Percentiles rank a stretch among this genome's conserved stretches.
Conservation (phyloP, 2,329 filamentous ascomycete genomes). For the Cadophora malorum region DNA sequence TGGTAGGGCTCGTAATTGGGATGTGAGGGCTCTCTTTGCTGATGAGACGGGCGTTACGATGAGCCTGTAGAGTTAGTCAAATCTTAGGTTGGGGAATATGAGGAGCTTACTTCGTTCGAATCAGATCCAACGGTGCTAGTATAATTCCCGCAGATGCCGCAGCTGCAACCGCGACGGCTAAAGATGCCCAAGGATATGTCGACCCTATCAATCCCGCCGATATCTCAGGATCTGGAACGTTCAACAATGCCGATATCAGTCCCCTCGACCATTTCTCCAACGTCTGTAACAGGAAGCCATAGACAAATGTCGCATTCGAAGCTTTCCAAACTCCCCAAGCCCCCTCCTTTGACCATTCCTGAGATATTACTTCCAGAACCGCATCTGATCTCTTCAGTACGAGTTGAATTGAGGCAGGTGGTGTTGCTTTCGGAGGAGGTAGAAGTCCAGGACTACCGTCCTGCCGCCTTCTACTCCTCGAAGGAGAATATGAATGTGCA, state of each 20-base stretch:
- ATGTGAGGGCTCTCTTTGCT: constrained; percentile 76
- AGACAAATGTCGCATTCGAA: constrained; percentile 91
- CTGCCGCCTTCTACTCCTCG: constrained; percentile 47
- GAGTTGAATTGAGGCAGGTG: constrained; percentile 63
- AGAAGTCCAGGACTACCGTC: constrained; percentile 39
- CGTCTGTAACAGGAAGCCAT: constrained; percentile 83
- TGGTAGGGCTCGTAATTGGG: constrained; percentile 76
- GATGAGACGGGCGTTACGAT: constrained; percentile 83
- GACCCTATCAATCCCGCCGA: constrained; percentile 75
- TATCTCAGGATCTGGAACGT: constrained; percentile 75
- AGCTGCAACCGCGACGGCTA: constrained; percentile 72
- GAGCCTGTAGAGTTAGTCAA: constrained; percentile 59
- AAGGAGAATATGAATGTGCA: constrained; percentile 50
- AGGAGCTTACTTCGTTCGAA: constrained; percentile 69
- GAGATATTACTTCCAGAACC: constrained; percentile 82
- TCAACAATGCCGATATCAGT: constrained; percentile 87
- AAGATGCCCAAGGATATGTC: constrained; percentile 80
- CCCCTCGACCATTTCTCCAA: constrained; percentile 92
- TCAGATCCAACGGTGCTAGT: constrained; percentile 86
- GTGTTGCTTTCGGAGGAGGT: constrained; percentile 44
- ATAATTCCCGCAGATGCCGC: constrained; percentile 77
- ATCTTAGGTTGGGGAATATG: neutral
- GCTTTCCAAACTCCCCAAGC: constrained; percentile 94
- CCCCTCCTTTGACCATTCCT: constrained; percentile 88
- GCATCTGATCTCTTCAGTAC: constrained; percentile 78